phyloP scores from a whole-genome alignment of 2,329 filamentous ascomycete species.

The Fusarium pininemorale region DNA sequence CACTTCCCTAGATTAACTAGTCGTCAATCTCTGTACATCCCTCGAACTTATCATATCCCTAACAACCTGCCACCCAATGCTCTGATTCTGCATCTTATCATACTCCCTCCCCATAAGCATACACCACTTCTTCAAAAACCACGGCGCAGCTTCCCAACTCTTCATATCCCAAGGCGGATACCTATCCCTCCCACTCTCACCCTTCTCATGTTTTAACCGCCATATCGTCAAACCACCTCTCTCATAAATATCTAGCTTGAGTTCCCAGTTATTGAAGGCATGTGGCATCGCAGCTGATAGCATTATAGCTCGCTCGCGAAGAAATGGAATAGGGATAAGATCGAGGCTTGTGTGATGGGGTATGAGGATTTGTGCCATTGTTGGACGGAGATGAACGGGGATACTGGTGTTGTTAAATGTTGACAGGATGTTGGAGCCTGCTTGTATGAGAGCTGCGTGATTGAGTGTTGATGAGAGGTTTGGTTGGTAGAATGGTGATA shows the following conservation, averaged over 20 bases:
- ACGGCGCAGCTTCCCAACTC: conserved; percentile 43
- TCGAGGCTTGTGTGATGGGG: conserved; percentile 41
- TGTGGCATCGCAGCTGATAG: conserved; percentile 35
- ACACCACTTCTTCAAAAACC: conserved; percentile 43
- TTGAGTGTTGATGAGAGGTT: neutral
- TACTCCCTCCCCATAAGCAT: conserved; percentile 31
- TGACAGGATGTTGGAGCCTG: neutral
- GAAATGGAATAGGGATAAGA: conserved; percentile 38
- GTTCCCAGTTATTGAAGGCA: conserved; percentile 35
- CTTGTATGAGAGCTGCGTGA: conserved; percentile 4
- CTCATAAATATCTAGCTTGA: conserved; percentile 41
- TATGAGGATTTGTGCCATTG: conserved; percentile 40
- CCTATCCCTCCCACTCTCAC: neutral
- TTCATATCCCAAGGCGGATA: conserved; percentile 43
- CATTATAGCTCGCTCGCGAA: conserved; percentile 42
- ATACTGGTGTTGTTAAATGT: neutral
- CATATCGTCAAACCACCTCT: conserved; percentile 34
- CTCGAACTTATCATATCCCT: conserved; percentile 20
- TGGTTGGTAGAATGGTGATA: conserved; percentile 41
- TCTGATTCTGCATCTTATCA: conserved; percentile 33
- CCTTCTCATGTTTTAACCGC: neutral
- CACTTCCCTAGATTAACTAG: too few species aligned
- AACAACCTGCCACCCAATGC: conserved; percentile 33
- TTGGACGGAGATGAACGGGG: conserved; percentile 37
- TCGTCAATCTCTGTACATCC: neutral